Percentiles rank a stretch among this genome's conserved stretches.
phyloP scores from a whole-genome alignment of 2,329 filamentous ascomycete genomes.

The Stachybotrys chartarum region DNA sequence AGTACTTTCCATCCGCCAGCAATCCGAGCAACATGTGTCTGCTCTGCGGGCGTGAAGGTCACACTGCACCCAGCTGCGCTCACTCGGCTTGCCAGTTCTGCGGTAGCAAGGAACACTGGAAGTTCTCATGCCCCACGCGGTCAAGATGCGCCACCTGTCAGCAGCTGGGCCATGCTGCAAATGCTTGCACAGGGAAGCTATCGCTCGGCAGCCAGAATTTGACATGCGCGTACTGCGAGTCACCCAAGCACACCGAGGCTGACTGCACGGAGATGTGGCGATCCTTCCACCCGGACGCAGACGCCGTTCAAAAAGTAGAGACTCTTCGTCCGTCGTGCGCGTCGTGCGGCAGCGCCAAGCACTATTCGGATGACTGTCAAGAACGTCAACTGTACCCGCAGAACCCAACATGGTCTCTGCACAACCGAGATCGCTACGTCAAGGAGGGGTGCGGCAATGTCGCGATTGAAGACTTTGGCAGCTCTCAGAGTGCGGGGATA shows the following conservation, averaged over 20 bases:
- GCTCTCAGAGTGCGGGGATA: slow-evolving; percentile 10
- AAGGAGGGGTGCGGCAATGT: slow-evolving; percentile 33
- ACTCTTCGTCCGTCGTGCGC: slow-evolving; percentile 48
- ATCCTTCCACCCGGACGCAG: slow-evolving; percentile 37
- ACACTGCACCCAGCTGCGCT: slow-evolving; percentile 38
- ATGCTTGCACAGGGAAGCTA: slow-evolving; percentile 46
- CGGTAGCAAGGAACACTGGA: slow-evolving; percentile 35
- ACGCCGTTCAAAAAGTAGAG: slow-evolving; percentile 38
- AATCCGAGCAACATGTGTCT: slow-evolving; percentile 40
- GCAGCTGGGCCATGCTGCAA: slow-evolving; percentile 50
- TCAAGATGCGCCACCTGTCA: slow-evolving; percentile 52
- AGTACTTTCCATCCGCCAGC: slow-evolving; percentile 44
- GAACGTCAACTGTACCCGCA: slow-evolving; percentile 10
- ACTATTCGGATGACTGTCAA: slow-evolving; percentile 52
- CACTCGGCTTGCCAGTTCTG: slow-evolving; percentile 42
- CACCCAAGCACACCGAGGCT: slow-evolving; percentile 48
- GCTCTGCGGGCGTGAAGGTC: slow-evolving; percentile 41
- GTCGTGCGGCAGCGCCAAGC: slow-evolving; percentile 43
- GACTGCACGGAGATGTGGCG: slow-evolving; percentile 56
- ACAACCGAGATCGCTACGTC: slow-evolving; percentile 41
- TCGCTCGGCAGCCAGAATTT: slow-evolving; percentile 44
- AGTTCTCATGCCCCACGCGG: slow-evolving; percentile 42
- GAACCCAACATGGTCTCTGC: slow-evolving; percentile 45
- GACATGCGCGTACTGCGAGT: slow-evolving; percentile 55
- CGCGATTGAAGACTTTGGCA: slow-evolving; percentile 27